These are phyloP conservation scores for Tulasnella sp. DNA, from an alignment of 768 basidiomycete genomes.

Conservation along the genomic window DNA sequence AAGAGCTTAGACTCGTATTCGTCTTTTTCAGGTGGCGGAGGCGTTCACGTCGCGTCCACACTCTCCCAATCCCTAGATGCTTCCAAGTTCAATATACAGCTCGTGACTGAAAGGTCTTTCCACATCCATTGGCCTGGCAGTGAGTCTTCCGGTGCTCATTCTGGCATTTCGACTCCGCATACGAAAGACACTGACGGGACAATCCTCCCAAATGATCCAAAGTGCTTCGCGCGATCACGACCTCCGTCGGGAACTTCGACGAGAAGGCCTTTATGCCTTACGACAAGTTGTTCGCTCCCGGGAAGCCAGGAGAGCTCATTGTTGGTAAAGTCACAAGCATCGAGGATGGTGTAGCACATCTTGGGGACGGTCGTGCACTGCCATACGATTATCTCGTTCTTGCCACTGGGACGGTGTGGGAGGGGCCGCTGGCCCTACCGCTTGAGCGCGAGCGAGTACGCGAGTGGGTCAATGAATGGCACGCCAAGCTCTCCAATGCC, in stretches of 20 bases:
- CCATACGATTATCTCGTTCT: constrained; percentile 47
- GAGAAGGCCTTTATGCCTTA: constrained; percentile 9
- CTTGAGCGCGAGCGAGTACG: constrained; percentile 22
- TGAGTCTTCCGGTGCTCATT: background rate
- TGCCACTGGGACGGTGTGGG: constrained; percentile 47
- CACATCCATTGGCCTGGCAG: constrained; percentile 14
- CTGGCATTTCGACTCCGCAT: background rate
- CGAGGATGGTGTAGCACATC: constrained; percentile 36
- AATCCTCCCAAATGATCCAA: background rate
- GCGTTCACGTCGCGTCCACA: background rate
- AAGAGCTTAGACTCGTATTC: background rate
- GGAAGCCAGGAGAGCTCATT: constrained; percentile 10
- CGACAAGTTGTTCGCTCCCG: constrained; percentile 12
- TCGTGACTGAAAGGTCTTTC: constrained; percentile 9
- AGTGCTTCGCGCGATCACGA: constrained; percentile 12
- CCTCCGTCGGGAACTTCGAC: constrained; percentile 8
- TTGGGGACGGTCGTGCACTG: constrained; percentile 40
- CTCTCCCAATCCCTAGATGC: constrained; percentile 13
- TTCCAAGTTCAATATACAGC: background rate
- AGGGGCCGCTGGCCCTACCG: constrained; percentile 39
- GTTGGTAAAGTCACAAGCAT: constrained; percentile 7
- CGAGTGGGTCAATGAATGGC: constrained; percentile 25
- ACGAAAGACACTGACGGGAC: background rate
- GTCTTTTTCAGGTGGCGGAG: constrained; percentile 5
- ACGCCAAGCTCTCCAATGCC: constrained; percentile 14